These are phyloP conservation scores for Umbelopsis ramanniana DNA, from an alignment of 192 early-diverging fungal species.

Conservation along the genomic window DNA sequence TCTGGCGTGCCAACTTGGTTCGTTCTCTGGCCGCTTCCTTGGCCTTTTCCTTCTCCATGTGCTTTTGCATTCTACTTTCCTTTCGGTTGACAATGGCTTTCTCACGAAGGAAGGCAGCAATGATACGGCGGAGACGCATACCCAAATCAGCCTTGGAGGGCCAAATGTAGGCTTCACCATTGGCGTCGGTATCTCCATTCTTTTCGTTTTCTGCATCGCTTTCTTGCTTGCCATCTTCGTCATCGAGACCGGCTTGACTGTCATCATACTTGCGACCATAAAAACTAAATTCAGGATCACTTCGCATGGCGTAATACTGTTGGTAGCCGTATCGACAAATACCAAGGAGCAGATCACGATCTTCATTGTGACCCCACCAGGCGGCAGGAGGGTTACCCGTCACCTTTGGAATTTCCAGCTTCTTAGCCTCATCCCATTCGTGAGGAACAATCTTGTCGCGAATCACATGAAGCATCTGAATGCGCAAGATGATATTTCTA, in stretches of 20 bases:
- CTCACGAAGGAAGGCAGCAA: slow-evolving; percentile 58
- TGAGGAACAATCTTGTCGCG: slow-evolving; percentile 70
- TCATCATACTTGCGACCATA: slow-evolving; percentile 58
- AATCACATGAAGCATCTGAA: slow-evolving; percentile 79
- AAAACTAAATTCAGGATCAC: slow-evolving; percentile 56
- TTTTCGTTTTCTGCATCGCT: slow-evolving; percentile 34
- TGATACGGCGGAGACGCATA: slow-evolving; percentile 59
- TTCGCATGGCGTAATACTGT: slow-evolving; percentile 54
- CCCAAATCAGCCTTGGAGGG: slow-evolving; percentile 67
- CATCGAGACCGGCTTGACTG: slow-evolving; percentile 38
- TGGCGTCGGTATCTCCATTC: slow-evolving; percentile 43
- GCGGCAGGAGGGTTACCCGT: slow-evolving; percentile 60
- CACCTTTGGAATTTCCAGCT: slow-evolving; percentile 69
- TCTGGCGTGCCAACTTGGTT: slow-evolving; percentile 42
- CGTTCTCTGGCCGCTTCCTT: slow-evolving; percentile 49
- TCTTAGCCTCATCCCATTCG: slow-evolving; percentile 62
- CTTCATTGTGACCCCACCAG: slow-evolving; percentile 81
- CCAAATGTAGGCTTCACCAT: slow-evolving; percentile 51
- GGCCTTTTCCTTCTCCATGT: slow-evolving; percentile 33
- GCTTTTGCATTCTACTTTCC: slow-evolving; percentile 32
- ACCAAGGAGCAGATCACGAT: slow-evolving; percentile 78
- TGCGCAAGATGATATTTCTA: slow-evolving; percentile 69
- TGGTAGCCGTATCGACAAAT: slow-evolving; percentile 83
- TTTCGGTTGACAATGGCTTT: slow-evolving; percentile 52
- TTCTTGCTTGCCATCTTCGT: slow-evolving; percentile 39